Percentiles rank a stretch among this genome's conserved stretches.
Conservation (phyloP, 768 basidiomycete genomes). For the Termitomyces sp. region DNA sequence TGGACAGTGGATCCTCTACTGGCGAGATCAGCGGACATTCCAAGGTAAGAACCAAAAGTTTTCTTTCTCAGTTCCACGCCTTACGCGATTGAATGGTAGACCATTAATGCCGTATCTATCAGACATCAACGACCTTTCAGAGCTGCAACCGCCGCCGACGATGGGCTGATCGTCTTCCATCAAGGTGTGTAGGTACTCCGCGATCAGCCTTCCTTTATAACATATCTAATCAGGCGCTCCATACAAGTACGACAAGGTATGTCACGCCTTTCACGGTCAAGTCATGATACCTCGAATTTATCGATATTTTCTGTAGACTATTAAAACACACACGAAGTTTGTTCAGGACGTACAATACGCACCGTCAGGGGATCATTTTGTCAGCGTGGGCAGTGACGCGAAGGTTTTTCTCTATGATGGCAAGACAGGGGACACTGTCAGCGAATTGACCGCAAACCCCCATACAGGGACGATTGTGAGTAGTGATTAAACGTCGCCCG, state of each 20-base stretch:
- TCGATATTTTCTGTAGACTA: conserved; percentile 44
- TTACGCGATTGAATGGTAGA: conserved; percentile 31
- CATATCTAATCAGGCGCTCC: conserved; percentile 55
- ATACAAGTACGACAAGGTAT: conserved; percentile 84
- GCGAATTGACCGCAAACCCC: conserved; percentile 61
- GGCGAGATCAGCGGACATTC: conserved; percentile 90
- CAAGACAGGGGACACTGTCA: conserved; percentile 74
- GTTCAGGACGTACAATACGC: conserved; percentile 88
- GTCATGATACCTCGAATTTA: background rate
- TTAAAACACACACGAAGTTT: conserved; percentile 88
- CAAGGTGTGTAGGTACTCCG: conserved; percentile 45
- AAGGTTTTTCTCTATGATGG: conserved; percentile 91
- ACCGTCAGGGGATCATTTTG: conserved; percentile 78
- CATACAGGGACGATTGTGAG: conserved; percentile 78
- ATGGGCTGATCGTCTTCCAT: conserved; percentile 77
- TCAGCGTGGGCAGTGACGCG: conserved; percentile 84
- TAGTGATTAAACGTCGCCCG: conserved; percentile 7
- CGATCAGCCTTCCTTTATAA: background rate
- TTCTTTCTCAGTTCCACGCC: background rate
- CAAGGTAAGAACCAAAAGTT: conserved; percentile 50
- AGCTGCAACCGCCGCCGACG: conserved; percentile 87
- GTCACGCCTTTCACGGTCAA: background rate
- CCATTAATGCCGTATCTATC: conserved; percentile 85
- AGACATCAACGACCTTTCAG: conserved; percentile 87
- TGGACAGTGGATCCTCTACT: conserved; percentile 78